A percentile compares a stretch with the other conserved stretches of the same genome.
These are phyloP conservation scores for Jacaranda mimosifolia DNA, from an alignment of 257 asterid genomes.

Conservation along the genomic window DNA sequence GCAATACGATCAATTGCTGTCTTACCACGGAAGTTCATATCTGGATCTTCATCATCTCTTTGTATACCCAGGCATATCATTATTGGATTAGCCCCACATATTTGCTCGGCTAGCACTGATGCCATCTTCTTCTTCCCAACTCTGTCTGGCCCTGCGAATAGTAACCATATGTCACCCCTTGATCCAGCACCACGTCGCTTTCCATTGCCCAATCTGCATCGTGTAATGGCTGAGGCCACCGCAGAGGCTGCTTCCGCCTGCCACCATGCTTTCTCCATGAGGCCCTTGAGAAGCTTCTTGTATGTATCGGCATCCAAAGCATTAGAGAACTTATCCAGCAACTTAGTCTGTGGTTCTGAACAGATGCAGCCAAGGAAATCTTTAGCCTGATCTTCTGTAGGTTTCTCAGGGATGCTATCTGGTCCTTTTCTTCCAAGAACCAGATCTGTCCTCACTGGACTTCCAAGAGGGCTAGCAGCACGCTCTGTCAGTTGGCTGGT, in stretches of 20 bases:
- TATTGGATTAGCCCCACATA: conserved; percentile 67
- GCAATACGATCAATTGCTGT: conserved; percentile 85
- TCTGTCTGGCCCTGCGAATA: conserved; percentile 88
- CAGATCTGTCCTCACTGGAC: conserved; percentile 88
- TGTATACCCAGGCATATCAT: conserved; percentile 65
- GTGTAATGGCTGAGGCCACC: conserved; percentile 81
- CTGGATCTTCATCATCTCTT: conserved; percentile 61
- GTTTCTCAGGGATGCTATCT: conserved; percentile 48
- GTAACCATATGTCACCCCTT: conserved; percentile 83
- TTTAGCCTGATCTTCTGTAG: conserved; percentile 58
- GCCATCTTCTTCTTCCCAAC: conserved; percentile 91
- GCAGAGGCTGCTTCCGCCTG: conserved; percentile 91
- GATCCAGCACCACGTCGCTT: conserved; percentile 65
- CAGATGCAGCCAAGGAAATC: conserved; percentile 81
- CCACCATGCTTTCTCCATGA: conserved; percentile 98
- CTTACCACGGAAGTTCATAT: conserved; percentile 71
- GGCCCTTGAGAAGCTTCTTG: conserved; percentile 91
- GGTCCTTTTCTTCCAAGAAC: conserved; percentile 69
- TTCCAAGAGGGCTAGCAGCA: conserved; percentile 52
- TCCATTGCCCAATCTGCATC: conserved; percentile 83
- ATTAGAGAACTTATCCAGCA: conserved; percentile 67
- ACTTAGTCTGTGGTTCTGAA: conserved; percentile 62
- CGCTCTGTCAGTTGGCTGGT: conserved; percentile 36
- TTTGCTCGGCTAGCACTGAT: conserved; percentile 73
- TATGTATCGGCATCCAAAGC: conserved; percentile 81